These are phyloP conservation scores for Flaveria linearis DNA, from an alignment of 129 eudicot genomes.

Conservation along the genomic window DNA sequence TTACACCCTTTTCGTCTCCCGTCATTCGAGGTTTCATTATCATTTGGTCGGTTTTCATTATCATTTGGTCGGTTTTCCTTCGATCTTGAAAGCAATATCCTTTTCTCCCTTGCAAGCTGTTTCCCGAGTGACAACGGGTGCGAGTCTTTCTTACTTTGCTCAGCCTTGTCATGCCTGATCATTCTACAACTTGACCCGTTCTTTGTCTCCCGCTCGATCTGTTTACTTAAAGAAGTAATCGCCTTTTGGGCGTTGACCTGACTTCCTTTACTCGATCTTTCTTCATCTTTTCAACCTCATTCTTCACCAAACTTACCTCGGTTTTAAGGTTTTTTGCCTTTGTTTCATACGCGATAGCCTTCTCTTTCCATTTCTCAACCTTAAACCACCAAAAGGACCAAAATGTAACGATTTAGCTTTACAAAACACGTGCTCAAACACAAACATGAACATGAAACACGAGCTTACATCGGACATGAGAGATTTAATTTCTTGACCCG, in stretches of 20 bases:
- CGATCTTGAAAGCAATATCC: constrained; percentile 39
- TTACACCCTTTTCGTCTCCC: constrained; percentile 40
- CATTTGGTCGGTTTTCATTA: too few species aligned
- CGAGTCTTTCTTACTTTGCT: constrained; percentile 31
- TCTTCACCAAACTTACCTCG: constrained; percentile 37
- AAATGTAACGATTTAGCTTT: neutral
- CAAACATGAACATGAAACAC: neutral
- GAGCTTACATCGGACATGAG: constrained; percentile 48
- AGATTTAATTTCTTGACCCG: constrained; percentile 43
- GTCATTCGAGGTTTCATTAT: constrained; percentile 28
- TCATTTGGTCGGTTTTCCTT: constrained; percentile 46
- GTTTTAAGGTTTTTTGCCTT: constrained; percentile 51
- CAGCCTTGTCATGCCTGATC: constrained; percentile 33
- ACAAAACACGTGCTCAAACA: neutral
- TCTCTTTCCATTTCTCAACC: constrained; percentile 83
- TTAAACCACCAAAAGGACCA: constrained; percentile 31
- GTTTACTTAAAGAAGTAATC: constrained; percentile 41
- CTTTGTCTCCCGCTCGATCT: constrained; percentile 59
- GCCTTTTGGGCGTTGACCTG: constrained; percentile 29
- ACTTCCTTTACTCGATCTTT: constrained; percentile 32
- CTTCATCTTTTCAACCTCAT: constrained; percentile 47
- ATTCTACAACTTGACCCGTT: constrained; percentile 34
- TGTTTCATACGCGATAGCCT: constrained; percentile 52
- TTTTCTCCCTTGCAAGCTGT: constrained; percentile 72
- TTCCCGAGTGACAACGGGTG: constrained; percentile 60